Evolutionary conservation across 805 yeast species (phyloP), one percentile per base, ranked within the genome.

Genomic region (Kazachstania martiniae): DNA sequence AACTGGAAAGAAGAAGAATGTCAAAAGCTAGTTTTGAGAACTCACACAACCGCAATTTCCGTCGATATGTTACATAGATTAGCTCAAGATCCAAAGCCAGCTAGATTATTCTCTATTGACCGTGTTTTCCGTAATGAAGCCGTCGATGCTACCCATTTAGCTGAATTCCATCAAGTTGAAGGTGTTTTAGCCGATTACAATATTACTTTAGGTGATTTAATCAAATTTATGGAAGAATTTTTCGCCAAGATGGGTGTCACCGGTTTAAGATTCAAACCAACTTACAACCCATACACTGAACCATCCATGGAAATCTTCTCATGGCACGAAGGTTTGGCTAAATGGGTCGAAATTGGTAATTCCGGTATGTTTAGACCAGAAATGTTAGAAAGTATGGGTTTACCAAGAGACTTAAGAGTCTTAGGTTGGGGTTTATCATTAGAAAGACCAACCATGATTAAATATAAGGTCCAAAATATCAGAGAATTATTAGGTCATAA

Each of bases 321-420:
- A 31, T 91, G 84, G 81, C 99, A 91, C 63, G 77, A 75, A 48
- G 95, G 95, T 31, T 71, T 91, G 50, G 77, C 71, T 47, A 91
- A 85, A 60, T 93, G 98, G 98, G 98, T 91, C 41, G 99, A 91
- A 68, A 89, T 91, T 52, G 99, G 99, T 61, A 91, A 91, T 70
- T 86, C 96, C 13, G 99, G 99, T 60, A 81, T 91, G 95, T 91
- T 91, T 72, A 78, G 99, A 65, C 98, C 99, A 10, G 99, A 91
- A 65, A 91, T 91, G 99, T 70, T 93, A 57, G 95, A 86, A 65
- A 66, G 95, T 28, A 89, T 91, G 97, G 99, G 99, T 22, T 72
- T 91, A 53, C 98, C 98, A 38, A 78, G 78, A 66, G 81, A 84
- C 56, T 62, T 93, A 66, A 73, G 96, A 58, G 97, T 89, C 9